Evolutionary conservation across 345 rosid genomes (phyloP).

Genomic region (Hypericum perforatum): DNA sequence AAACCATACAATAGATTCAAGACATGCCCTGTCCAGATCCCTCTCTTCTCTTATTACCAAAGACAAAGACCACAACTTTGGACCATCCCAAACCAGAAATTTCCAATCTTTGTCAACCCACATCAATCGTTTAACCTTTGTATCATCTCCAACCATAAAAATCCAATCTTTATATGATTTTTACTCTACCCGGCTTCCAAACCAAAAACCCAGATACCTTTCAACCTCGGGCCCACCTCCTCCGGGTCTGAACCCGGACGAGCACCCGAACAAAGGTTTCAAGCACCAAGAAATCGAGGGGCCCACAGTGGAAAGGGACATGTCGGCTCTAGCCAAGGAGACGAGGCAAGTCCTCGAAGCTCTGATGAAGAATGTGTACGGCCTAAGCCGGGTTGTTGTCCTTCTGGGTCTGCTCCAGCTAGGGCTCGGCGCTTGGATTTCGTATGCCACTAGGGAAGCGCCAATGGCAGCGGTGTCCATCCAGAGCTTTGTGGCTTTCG

Average conservation of each 20-base stretch:
- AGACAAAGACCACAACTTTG: too few relatives aligned
- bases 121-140: too few relatives aligned
- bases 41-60: too few relatives aligned
- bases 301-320: slow-evolving; percentile 79
- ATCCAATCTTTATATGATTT: not conserved
- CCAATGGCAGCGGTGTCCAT: slow-evolving; percentile 46
- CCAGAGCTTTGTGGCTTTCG: slow-evolving; percentile 62
- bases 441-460: slow-evolving; percentile 34
- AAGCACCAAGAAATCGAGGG: slow-evolving; percentile 97
- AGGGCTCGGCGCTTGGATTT: slow-evolving; percentile 57
- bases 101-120: too few relatives aligned
- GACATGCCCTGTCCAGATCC: too few relatives aligned
- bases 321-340: slow-evolving; percentile 68
- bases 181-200: not conserved
- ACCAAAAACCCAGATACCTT: slow-evolving; percentile 26
- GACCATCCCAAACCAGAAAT: too few relatives aligned
- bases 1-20: too few relatives aligned
- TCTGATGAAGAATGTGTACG: slow-evolving; percentile 68
- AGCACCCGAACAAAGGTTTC: slow-evolving; percentile 44
- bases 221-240: slow-evolving; percentile 32
- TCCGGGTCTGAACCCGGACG: too few relatives aligned
- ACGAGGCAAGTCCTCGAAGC: slow-evolving; percentile 59
- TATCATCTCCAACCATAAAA: too few relatives aligned
- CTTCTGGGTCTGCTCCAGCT: slow-evolving; percentile 56
- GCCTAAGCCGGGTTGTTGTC: slow-evolving; percentile 56